A percentile compares a stretch with the other conserved stretches of the same genome.
phyloP scores from a whole-genome alignment of 169 alveolate species.

The Theileria sp. region DNA sequence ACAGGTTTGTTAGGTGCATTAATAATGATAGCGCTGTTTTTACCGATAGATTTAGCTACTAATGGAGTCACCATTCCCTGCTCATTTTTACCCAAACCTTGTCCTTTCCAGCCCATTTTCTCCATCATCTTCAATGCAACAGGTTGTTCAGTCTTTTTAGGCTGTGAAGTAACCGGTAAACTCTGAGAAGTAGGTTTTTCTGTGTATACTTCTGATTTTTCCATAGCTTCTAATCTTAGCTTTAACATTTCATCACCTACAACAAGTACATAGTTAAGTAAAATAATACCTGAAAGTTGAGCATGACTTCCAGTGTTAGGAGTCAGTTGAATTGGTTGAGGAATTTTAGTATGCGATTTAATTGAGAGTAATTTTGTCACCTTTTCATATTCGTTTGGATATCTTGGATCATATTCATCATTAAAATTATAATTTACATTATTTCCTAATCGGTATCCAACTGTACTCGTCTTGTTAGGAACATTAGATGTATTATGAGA shows the following conservation, averaged over 20 bases:
- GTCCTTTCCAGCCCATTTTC: slow-evolving; percentile 89
- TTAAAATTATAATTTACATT: slow-evolving; percentile 36
- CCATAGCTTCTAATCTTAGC: slow-evolving; percentile 37
- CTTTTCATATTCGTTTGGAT: slow-evolving; percentile 60
- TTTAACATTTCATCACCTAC: slow-evolving; percentile 37
- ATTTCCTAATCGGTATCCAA: neutral
- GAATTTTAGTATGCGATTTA: neutral
- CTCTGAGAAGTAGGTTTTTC: neutral
- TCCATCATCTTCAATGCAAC: slow-evolving; percentile 85
- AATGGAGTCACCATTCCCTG: slow-evolving; percentile 86
- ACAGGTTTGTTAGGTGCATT: slow-evolving; percentile 46
- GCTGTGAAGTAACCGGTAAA: neutral
- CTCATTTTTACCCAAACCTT: slow-evolving; percentile 82
- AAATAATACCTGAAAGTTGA: slow-evolving; percentile 23
- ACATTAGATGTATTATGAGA: neutral
- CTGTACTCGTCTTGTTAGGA: neutral
- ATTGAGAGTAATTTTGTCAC: slow-evolving; percentile 9
- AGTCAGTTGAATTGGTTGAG: slow-evolving; percentile 1
- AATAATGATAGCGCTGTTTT: slow-evolving; percentile 82
- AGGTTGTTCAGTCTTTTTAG: slow-evolving; percentile 66
- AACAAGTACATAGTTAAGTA: neutral
- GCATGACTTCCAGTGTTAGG: neutral
- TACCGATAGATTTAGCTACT: slow-evolving; percentile 77
- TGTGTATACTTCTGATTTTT: slow-evolving; percentile 3
- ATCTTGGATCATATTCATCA: slow-evolving; percentile 59